phyloP scores from a whole-genome alignment of 2,329 filamentous ascomycete species.

The Stromatinia cepivora region DNA sequence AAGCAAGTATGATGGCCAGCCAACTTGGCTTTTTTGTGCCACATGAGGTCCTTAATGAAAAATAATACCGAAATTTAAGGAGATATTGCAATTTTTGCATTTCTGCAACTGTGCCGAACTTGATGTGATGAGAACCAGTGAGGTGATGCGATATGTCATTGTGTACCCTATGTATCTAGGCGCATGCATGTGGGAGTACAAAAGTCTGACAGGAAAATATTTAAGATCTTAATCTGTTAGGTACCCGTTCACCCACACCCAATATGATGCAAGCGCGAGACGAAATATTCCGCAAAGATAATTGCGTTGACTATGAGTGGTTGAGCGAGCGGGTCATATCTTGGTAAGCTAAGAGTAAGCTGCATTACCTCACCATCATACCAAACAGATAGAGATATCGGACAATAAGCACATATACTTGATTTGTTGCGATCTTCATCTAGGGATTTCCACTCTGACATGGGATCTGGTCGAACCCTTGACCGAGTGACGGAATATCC shows the following conservation, averaged over 20 bases:
- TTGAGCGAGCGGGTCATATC: neutral
- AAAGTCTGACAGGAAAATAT: conserved; percentile 3
- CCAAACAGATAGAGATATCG: neutral
- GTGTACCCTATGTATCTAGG: neutral
- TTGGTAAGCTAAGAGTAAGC: conserved; percentile 5
- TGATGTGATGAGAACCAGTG: neutral
- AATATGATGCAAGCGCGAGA: conserved; percentile 2
- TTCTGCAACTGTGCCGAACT: neutral
- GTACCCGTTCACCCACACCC: neutral
- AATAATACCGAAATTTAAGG: no score
- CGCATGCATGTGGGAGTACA: conserved; percentile 1
- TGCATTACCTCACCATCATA: conserved; percentile 1
- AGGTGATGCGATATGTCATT: conserved; percentile 7
- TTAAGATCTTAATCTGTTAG: conserved; percentile 11
- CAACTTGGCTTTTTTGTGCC: neutral
- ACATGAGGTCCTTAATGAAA: neutral
- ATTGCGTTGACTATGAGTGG: neutral
- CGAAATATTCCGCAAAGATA: neutral
- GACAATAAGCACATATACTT: conserved; percentile 10
- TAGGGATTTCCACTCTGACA: neutral
- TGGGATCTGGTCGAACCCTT: neutral
- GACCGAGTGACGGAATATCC: neutral
- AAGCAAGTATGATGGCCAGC: neutral
- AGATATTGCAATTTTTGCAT: neutral
- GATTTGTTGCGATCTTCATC: neutral